Conservation (phyloP, 495 filamentous ascomycete genomes). For the Glonium stellatum region DNA sequence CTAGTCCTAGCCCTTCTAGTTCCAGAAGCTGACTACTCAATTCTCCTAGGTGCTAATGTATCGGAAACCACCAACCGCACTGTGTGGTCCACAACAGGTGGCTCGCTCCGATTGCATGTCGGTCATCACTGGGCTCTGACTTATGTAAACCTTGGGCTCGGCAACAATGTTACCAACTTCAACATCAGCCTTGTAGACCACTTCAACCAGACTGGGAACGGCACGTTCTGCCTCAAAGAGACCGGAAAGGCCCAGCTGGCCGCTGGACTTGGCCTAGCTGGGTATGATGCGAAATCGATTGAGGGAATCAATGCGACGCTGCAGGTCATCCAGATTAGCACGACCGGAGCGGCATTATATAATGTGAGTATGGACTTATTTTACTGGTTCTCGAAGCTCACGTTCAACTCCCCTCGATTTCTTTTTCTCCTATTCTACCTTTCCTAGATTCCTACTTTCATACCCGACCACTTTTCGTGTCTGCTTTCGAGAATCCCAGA, state of each 20-base stretch:
- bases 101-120: conserved; percentile 46
- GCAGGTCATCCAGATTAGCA: conserved; percentile 51
- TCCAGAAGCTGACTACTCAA: not conserved
- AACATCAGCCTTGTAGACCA: conserved; percentile 50
- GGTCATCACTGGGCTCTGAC: conserved; percentile 52
- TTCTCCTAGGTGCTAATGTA: conserved; percentile 47
- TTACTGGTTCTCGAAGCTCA: not conserved
- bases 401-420: not conserved
- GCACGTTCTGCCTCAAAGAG: conserved; percentile 51
- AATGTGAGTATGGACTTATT: conserved; percentile 44
- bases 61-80: conserved; percentile 50
- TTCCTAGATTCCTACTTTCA: too few relatives aligned
- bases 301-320: conserved; percentile 49
- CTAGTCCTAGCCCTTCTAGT: not conserved
- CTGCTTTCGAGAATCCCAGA: not conserved
- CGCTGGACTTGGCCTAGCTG: conserved; percentile 13
- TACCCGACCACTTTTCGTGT: too few relatives aligned
- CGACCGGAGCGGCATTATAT: conserved; percentile 48
- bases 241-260: conserved; percentile 34
- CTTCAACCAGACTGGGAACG: conserved; percentile 55
- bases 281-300: conserved; percentile 18
- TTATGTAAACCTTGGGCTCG: conserved; percentile 58
- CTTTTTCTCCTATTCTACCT: conserved; percentile 10
- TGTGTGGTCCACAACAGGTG: conserved; percentile 53
- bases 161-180: conserved; percentile 50